Conservation (phyloP, 2,329 filamentous ascomycete species). For the Penicillium paneum region DNA sequence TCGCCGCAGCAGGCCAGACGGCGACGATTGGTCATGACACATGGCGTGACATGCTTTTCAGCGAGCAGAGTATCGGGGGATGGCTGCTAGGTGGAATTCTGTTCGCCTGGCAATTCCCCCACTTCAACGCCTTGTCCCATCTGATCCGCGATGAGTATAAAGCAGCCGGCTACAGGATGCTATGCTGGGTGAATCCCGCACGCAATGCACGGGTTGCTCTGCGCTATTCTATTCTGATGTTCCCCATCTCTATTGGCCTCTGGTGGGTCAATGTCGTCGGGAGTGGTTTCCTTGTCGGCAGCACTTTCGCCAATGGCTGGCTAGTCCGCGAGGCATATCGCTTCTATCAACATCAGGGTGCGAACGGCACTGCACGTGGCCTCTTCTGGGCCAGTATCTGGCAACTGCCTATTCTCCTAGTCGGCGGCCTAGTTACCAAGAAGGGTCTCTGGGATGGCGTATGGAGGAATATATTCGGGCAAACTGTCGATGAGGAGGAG, state of each 20-base stretch:
- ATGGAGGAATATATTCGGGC: slow-evolving; percentile 66
- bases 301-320: slow-evolving; percentile 80
- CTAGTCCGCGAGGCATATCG: slow-evolving; percentile 72
- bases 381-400: slow-evolving; percentile 98
- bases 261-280: slow-evolving; percentile 80
- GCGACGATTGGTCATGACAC: slow-evolving; percentile 68
- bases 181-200: slow-evolving; percentile 81
- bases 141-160: slow-evolving; percentile 86
- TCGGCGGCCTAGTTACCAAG: slow-evolving; percentile 87
- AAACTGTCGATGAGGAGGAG: slow-evolving; percentile 55
- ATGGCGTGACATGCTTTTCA: slow-evolving; percentile 75
- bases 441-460: slow-evolving; percentile 84
- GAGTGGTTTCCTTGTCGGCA: slow-evolving; percentile 77
- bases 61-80: slow-evolving; percentile 67
- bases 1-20: slow-evolving; percentile 84
- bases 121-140: slow-evolving; percentile 94
- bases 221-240: slow-evolving; percentile 78
- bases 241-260: slow-evolving; percentile 78
- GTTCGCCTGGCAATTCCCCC: slow-evolving; percentile 96
- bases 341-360: slow-evolving; percentile 77
- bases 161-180: slow-evolving; percentile 64
- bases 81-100: slow-evolving; percentile 84
- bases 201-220: slow-evolving; percentile 84
- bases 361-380: slow-evolving; percentile 73
- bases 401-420: slow-evolving; percentile 87